phyloP scores from a whole-genome alignment of 2,329 filamentous ascomycete species.

The Reticulascus tulasneorum region DNA sequence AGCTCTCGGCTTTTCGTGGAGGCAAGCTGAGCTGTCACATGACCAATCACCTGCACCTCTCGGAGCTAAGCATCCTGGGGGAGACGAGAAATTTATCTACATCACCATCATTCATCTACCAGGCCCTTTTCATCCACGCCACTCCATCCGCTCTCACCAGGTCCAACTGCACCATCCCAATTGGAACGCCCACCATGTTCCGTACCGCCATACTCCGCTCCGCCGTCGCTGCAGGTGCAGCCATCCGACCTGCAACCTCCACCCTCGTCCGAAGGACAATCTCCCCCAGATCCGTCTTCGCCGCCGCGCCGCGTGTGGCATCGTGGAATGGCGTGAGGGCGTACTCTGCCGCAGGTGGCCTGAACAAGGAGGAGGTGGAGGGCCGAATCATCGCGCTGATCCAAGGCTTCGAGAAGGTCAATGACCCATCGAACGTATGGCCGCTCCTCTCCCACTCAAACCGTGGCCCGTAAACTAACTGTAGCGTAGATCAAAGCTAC shows the following conservation, averaged over 20 bases:
- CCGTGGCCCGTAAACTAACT: neutral
- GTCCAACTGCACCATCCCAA: slow-evolving; percentile 2
- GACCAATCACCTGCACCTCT: slow-evolving; percentile 7
- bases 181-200: slow-evolving; percentile 64
- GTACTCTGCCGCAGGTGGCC: slow-evolving; percentile 79
- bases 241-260: slow-evolving; percentile 45
- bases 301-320: slow-evolving; percentile 60
- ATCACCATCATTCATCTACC: slow-evolving; percentile 3
- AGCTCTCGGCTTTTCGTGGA: too few relatives aligned
- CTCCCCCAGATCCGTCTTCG: slow-evolving; percentile 53
- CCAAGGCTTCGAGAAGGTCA: slow-evolving; percentile 96
- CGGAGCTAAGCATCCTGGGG: slow-evolving; percentile 12
- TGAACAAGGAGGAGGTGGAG: slow-evolving; percentile 81
- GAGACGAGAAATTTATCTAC: slow-evolving; percentile 19
- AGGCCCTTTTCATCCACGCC: slow-evolving; percentile 9
- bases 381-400: slow-evolving; percentile 88
- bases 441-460: neutral
- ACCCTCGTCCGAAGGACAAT: slow-evolving; percentile 45
- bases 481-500: slow-evolving; percentile 66
- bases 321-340: slow-evolving; percentile 65
- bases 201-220: slow-evolving; percentile 80
- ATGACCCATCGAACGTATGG: slow-evolving; percentile 60
- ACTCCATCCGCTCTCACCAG: slow-evolving; percentile 2
- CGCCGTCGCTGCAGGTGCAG: slow-evolving; percentile 55
- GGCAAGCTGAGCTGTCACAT: neutral